Conservation (phyloP, 2,329 filamentous ascomycete species). For the Arthroderma sp. region DNA sequence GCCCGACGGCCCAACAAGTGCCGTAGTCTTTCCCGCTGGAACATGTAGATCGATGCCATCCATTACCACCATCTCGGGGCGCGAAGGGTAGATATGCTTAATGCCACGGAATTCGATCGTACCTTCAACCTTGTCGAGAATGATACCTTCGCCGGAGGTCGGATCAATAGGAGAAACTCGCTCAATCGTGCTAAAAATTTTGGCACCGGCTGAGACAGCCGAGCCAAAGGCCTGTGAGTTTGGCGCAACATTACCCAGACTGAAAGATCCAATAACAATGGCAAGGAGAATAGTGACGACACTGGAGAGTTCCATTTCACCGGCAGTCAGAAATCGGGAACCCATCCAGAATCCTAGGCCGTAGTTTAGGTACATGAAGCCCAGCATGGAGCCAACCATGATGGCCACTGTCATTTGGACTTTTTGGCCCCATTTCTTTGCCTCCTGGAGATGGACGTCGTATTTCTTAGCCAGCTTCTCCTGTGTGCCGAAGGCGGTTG, state of each 20-base stretch:
- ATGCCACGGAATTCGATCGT: slow-evolving; percentile 68
- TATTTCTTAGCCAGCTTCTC: slow-evolving; percentile 82
- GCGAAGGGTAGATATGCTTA: slow-evolving; percentile 88
- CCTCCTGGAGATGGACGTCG: slow-evolving; percentile 57
- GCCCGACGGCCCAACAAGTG: slow-evolving; percentile 84
- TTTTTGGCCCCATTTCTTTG: slow-evolving; percentile 63
- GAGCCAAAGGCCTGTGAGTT: slow-evolving; percentile 78
- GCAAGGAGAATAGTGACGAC: slow-evolving; percentile 80
- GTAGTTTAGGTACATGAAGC: slow-evolving; percentile 74
- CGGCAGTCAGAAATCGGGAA: slow-evolving; percentile 56
- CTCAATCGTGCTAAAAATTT: slow-evolving; percentile 92
- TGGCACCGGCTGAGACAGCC: slow-evolving; percentile 68
- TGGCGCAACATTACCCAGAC: slow-evolving; percentile 73
- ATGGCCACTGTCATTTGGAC: slow-evolving; percentile 58
- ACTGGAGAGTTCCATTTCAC: slow-evolving; percentile 51
- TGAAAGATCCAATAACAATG: slow-evolving; percentile 86
- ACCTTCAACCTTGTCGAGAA: slow-evolving; percentile 59
- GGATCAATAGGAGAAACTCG: slow-evolving; percentile 74
- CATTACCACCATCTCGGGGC: slow-evolving; percentile 83
- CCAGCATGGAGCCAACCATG: slow-evolving; percentile 77
- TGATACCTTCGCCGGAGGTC: slow-evolving; percentile 55
- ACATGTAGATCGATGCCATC: slow-evolving; percentile 65
- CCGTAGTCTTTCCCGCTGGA: slow-evolving; percentile 82
- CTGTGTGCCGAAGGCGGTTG: slow-evolving; percentile 85
- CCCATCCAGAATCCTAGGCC: slow-evolving; percentile 83